phyloP scores from a whole-genome alignment of 23 red algal species.

The Agarophyton chilense region DNA sequence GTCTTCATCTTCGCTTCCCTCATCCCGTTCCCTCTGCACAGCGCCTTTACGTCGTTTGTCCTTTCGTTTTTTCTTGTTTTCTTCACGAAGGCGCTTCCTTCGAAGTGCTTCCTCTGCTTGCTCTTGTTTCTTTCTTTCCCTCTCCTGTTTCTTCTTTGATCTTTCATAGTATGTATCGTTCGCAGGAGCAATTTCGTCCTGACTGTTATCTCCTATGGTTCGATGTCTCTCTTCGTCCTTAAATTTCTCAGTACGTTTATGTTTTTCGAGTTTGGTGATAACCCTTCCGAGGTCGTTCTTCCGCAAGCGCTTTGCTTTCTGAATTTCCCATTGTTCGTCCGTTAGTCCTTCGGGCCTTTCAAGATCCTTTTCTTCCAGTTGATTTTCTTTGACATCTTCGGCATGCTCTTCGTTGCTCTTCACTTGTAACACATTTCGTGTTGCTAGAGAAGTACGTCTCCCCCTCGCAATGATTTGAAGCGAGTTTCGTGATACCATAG shows the following conservation, averaged over 20 bases:
- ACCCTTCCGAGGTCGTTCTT: constrained; percentile 7
- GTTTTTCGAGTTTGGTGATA: neutral
- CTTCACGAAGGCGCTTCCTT: neutral
- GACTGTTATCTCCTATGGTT: neutral
- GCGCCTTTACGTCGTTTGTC: neutral
- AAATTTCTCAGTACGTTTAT: neutral
- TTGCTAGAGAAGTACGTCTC: neutral
- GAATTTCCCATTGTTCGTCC: neutral
- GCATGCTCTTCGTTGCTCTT: neutral
- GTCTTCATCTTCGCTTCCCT: neutral
- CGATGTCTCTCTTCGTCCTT: constrained; percentile 7
- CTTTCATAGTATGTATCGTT: constrained; percentile 30
- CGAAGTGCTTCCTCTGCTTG: neutral
- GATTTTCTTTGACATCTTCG: neutral
- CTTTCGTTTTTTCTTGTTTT: constrained; percentile 15
- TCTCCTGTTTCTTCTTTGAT: neutral
- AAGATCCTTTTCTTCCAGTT: neutral
- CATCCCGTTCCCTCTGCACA: neutral
- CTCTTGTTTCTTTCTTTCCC: constrained; percentile 9
- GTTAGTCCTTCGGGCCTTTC: neutral
- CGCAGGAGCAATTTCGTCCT: neutral
- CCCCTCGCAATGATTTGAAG: neutral
- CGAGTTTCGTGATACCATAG: neutral
- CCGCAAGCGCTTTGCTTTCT: neutral
- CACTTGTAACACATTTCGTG: neutral